Conservation (phyloP, 2,329 filamentous ascomycete genomes). For the Polychaeton citri region DNA sequence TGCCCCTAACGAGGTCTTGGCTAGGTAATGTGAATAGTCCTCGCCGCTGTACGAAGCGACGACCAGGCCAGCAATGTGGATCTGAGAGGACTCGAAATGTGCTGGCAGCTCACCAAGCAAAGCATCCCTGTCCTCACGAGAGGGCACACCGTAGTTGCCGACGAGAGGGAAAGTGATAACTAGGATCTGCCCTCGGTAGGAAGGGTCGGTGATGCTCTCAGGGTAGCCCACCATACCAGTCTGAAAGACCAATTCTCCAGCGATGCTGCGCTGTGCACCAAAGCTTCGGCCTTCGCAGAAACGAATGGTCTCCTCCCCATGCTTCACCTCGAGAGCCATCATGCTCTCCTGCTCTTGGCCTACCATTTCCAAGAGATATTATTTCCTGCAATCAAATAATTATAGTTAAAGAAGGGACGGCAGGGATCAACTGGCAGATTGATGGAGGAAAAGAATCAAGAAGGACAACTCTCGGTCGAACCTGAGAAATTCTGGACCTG, state of each 20-base stretch:
- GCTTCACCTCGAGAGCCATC: constrained; percentile 81
- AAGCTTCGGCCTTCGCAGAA: constrained; percentile 92
- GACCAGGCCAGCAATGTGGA: constrained; percentile 86
- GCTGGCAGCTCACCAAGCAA: constrained; percentile 76
- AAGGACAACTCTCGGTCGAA: not conserved
- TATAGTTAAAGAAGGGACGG: constrained; percentile 2
- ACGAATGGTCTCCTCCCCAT: constrained; percentile 49
- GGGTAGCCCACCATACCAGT: constrained; percentile 99
- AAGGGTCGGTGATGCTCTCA: constrained; percentile 80
- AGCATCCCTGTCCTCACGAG: constrained; percentile 70
- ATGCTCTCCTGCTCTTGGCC: constrained; percentile 14
- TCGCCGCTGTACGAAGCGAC: constrained; percentile 87
- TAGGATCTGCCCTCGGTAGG: constrained; percentile 83
- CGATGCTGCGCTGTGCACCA: constrained; percentile 83
- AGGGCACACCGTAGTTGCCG: constrained; percentile 95
- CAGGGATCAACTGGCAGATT: not conserved
- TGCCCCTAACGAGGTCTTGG: constrained; percentile 74
- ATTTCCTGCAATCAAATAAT: constrained; percentile 3
- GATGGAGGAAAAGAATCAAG: constrained; percentile 1
- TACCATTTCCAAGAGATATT: constrained; percentile 11
- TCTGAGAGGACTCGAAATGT: constrained; percentile 83
- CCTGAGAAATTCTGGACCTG: constrained; percentile 1
- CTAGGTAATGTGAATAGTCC: constrained; percentile 89
- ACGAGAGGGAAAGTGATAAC: constrained; percentile 93
- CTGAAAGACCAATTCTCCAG: constrained; percentile 97